Evolutionary conservation across 495 filamentous ascomycete genomes (phyloP), one percentile per base, ranked within the genome.

Genomic region (Hypoxylon perforatum): DNA sequence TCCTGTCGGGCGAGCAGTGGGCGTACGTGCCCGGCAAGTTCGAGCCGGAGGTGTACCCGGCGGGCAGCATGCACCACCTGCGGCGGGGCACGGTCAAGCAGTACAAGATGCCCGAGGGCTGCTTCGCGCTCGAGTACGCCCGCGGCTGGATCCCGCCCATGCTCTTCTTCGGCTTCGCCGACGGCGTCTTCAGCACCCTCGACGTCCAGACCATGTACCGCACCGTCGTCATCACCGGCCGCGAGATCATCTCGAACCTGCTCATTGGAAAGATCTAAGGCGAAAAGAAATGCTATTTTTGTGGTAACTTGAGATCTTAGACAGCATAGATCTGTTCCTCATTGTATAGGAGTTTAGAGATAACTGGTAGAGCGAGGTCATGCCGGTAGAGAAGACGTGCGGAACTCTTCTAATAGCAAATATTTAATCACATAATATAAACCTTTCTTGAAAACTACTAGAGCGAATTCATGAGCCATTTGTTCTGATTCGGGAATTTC

Each of bases 91-190:
- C 83, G 58, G 90, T 89, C 61, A 93, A 93, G 85, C 92, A 96
- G 85, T 95, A 95, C 81, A 87, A 85, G 83, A 92, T 92, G 88
- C 86, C 88, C 57, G 83, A 84, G 44, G 84, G 84, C 44, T 96
- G 92, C 84, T 94, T 92, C 74, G 92, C 92, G 41, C 86, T 96
- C 52, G 92, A 95, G 82, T 92, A 94, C 80, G 92, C 92, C 21
- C 87, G 91, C 69, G 92, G 92, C 69, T 95, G 91, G 91, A 94
- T 96, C 76, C 92, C 92, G 52, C 90, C 89, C 61, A 95, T 96
- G 92, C 80, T 96, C 23, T 87, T 89, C 77, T 95, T 96, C 78
- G 92, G 92, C 15, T 94, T 88, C 73, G 89, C 91, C 65, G 92
- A 95, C 81, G 87, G 84, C 57, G 82, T 94, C 60, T 85, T 82